Conservation (phyloP, 306 rosid genomes). For the Benincasa hispida region DNA sequence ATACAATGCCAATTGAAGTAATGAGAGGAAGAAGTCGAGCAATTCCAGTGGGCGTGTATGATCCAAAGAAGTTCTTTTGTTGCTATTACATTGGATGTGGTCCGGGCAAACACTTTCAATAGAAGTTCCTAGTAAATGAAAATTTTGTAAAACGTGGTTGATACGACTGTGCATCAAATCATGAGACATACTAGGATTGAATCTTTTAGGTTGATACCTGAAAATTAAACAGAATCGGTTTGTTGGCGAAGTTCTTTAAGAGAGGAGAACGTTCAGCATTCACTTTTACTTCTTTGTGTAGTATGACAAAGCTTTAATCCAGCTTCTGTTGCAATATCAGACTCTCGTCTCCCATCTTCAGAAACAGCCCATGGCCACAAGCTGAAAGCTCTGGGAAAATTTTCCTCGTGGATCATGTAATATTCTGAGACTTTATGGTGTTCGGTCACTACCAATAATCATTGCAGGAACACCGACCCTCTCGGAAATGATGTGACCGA, state of each 20-base stretch:
- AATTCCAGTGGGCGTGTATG: no score
- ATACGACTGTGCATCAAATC: no score
- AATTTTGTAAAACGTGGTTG: no score
- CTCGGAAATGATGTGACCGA: constrained; percentile 64
- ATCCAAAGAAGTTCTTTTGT: no score
- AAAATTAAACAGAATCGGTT: not conserved
- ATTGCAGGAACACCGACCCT: constrained; percentile 60
- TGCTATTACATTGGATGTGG: no score
- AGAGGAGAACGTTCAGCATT: no score
- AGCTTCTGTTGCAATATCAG: not conserved
- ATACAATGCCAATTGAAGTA: no score
- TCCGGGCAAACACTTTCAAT: no score
- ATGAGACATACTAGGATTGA: no score
- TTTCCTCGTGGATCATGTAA: not conserved
- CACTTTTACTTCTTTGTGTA: not conserved
- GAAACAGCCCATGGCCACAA: not conserved
- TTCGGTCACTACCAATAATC: constrained; percentile 44
- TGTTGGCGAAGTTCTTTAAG: not conserved
- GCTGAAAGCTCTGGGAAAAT: not conserved
- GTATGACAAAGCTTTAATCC: not conserved
- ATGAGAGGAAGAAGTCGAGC: no score
- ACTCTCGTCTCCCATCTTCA: not conserved
- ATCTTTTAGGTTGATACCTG: not conserved
- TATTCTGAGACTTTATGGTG: not conserved
- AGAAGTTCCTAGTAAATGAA: no score